Evolutionary conservation across 2,329 filamentous ascomycete genomes (phyloP), one percentile per base, ranked within the genome.

Genomic region (Lizonia empirigonia): DNA sequence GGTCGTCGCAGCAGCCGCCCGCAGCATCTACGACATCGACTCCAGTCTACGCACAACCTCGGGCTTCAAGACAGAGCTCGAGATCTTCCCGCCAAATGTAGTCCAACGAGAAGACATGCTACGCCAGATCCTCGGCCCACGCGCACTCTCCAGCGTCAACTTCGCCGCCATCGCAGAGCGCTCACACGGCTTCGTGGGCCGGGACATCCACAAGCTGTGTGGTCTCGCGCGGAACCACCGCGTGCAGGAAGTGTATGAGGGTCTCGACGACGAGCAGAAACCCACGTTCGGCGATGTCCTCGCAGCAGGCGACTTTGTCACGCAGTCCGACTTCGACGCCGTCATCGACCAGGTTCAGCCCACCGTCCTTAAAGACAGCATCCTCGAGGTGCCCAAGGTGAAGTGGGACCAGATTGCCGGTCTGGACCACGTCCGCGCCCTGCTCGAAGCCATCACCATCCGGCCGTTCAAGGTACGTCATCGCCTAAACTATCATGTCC

Each of bases 361-460:
- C 1, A 91, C 88, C 1, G 90, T 91, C 3, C 93, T 97, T 84
- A 86, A 90, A 59, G 91, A 95, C 67, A 86, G 96, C 47, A 90
- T 94, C 68, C 80, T 97, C 37, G 90, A 95, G 67, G 92, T 90
- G 7, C 92, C 91, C 0, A 91, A 89, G 12, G 86, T 96, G 22
- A 83, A 82, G 71, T 97, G 91, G 91, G 80, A 82, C 39, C 90
- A 97, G 65, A 93, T 97, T 42, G 92, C 91, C 53, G 93, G 93
- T 1, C 89, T 96, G 56, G 83, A 88, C 35, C 79, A 82, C 32
- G 85, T 96, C 56, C 95, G 95, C 68, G 19, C 74, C 48, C 76
- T 77, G 27, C 77, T 87, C 20, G 79, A 82, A 57, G 76, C 82
- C 50, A 82, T 83, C 13, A 79, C 85, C 10, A 78, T 84, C 50